Evolutionary conservation across 192 early-diverging fungal genomes (phyloP).

Genomic region (Rhizoclosmatium globosum): DNA sequence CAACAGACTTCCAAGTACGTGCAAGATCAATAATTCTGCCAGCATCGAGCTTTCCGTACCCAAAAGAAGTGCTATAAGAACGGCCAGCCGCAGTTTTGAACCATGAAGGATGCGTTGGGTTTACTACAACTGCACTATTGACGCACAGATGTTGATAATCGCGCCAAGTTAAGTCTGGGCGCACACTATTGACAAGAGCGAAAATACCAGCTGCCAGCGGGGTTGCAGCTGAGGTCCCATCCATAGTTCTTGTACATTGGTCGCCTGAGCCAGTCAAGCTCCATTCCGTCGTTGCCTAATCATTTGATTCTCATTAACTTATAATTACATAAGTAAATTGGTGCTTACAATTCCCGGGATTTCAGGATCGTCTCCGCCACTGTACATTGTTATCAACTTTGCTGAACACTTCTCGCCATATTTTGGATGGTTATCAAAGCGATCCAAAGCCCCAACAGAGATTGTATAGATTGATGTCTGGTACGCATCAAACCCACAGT

Average conservation of each 20-base stretch:
- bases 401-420: slow-evolving; percentile 91
- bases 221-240: slow-evolving; percentile 95
- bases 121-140: slow-evolving; percentile 76
- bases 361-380: slow-evolving; percentile 51
- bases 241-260: slow-evolving; percentile 78
- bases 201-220: slow-evolving; percentile 91
- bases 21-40: slow-evolving; percentile 81
- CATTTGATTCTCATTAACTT: background rate
- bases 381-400: slow-evolving; percentile 88
- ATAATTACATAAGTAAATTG: background rate
- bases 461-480: slow-evolving; percentile 95
- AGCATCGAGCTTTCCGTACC: slow-evolving; percentile 91
- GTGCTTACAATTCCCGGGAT: slow-evolving; percentile 5
- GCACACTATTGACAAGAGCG: slow-evolving; percentile 75
- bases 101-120: slow-evolving; percentile 80
- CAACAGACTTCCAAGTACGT: slow-evolving; percentile 67
- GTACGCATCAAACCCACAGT: slow-evolving; percentile 93
- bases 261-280: slow-evolving; percentile 31
- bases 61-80: slow-evolving; percentile 88
- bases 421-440: slow-evolving; percentile 74
- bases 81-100: slow-evolving; percentile 69
- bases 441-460: slow-evolving; percentile 87
- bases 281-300: slow-evolving; percentile 89
- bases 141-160: slow-evolving; percentile 90
- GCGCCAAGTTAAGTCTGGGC: slow-evolving; percentile 92